Conservation (phyloP, 306 rosid genomes). For the Hippophae gyantsensis region DNA sequence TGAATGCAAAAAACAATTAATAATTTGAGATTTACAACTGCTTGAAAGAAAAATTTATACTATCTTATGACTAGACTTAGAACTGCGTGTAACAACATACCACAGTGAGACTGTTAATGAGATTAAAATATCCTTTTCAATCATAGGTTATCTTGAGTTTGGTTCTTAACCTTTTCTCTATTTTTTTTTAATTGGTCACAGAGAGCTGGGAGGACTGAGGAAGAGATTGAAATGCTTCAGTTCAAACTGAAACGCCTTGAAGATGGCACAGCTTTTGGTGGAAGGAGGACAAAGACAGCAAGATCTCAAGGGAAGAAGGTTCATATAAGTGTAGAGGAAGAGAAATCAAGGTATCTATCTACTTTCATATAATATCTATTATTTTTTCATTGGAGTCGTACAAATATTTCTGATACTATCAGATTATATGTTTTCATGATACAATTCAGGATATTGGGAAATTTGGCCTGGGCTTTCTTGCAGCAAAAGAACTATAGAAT, state of each 20-base stretch:
- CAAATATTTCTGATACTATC: neutral
- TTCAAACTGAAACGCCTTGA: constrained; percentile 72
- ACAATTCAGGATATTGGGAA: constrained; percentile 61
- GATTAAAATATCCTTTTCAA: neutral
- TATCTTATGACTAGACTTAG: too few species aligned
- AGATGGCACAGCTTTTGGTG: constrained; percentile 51
- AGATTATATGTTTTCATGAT: constrained; percentile 6
- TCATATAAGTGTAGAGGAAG: constrained; percentile 76
- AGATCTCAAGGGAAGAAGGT: constrained; percentile 87
- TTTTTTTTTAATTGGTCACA: constrained; percentile 23
- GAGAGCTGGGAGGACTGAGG: constrained; percentile 87
- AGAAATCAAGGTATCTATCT: constrained; percentile 58
- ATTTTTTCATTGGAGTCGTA: neutral
- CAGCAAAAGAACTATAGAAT: constrained; percentile 50
- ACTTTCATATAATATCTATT: too few species aligned
- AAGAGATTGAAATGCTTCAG: constrained; percentile 79
- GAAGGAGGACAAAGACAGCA: constrained; percentile 71
- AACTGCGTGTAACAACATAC: too few species aligned
- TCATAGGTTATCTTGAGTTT: neutral
- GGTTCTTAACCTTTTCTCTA: neutral
- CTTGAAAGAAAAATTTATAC: too few species aligned
- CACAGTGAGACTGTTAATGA: neutral
- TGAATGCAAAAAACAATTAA: too few species aligned
- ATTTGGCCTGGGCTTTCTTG: constrained; percentile 95
- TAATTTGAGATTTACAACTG: too few species aligned